These are phyloP conservation scores for Marasmius oreades DNA, from an alignment of 1,284 basidiomycete species.

Conservation along the genomic window DNA sequence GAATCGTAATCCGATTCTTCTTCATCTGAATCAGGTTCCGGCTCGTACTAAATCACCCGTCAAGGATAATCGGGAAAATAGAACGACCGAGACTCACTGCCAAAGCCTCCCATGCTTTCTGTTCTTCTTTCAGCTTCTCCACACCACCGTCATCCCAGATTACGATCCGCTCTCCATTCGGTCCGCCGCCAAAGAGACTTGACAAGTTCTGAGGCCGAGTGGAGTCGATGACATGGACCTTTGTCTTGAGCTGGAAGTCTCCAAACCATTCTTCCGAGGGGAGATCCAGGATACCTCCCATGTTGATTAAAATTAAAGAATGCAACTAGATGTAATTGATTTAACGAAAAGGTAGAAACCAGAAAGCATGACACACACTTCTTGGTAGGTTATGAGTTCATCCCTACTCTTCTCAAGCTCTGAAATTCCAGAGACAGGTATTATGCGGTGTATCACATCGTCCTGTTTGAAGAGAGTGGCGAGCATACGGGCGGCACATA, in stretches of 20 bases:
- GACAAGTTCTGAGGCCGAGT: conserved; percentile 88
- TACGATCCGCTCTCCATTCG: conserved; percentile 67
- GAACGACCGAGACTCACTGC: conserved; percentile 50
- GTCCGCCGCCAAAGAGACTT: conserved; percentile 79
- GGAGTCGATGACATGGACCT: conserved; percentile 93
- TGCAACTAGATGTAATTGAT: conserved; percentile 61
- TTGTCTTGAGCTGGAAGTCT: conserved; percentile 54
- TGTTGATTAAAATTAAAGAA: conserved; percentile 89
- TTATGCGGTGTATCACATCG: conserved; percentile 87
- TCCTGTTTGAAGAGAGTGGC: conserved; percentile 90
- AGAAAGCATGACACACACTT: conserved; percentile 46
- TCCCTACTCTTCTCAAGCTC: conserved; percentile 67
- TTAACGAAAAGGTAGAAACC: not conserved
- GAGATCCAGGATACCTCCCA: conserved; percentile 88
- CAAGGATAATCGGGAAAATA: not conserved
- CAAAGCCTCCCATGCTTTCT: conserved; percentile 76
- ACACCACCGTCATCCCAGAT: conserved; percentile 91
- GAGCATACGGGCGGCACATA: conserved; percentile 88
- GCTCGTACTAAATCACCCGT: conserved; percentile 58
- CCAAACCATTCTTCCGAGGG: conserved; percentile 75
- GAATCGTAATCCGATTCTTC: conserved; percentile 46
- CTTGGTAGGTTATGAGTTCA: conserved; percentile 64
- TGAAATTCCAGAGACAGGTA: conserved; percentile 87
- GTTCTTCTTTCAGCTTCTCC: conserved; percentile 58
- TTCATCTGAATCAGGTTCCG: conserved; percentile 68